Evolutionary conservation across 169 alveolate genomes (phyloP).

Genomic region (Eimeria acervulina): DNA sequence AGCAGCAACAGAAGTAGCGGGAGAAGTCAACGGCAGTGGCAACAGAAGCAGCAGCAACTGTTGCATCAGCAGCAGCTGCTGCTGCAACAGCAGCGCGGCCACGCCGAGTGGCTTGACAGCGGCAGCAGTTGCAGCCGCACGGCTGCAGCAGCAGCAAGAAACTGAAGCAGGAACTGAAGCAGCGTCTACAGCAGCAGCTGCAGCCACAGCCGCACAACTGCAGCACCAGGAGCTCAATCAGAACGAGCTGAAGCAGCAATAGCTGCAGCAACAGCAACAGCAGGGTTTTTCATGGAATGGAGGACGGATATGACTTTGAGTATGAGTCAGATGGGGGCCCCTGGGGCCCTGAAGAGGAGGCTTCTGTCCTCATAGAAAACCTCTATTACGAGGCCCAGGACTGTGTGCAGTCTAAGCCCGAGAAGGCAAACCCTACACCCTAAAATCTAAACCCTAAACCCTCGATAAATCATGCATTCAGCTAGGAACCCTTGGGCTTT

Average conservation of each 20-base stretch:
- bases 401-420: slow-evolving; percentile 58
- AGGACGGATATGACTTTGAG: slow-evolving; percentile 71
- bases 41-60: neutral
- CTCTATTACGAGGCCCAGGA: slow-evolving; percentile 72
- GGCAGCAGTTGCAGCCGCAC: neutral
- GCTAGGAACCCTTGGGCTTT: neutral
- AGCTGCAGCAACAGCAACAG: neutral
- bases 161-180: too few relatives aligned
- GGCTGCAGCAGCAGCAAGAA: neutral
- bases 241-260: neutral
- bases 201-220: slow-evolving; percentile 31
- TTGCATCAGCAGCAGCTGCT: neutral
- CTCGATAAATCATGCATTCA: neutral
- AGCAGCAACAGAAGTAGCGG: neutral
- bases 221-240: slow-evolving; percentile 31
- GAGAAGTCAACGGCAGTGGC: neutral
- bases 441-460: neutral
- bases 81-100: neutral
- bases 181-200: too few relatives aligned
- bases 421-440: slow-evolving; percentile 48
- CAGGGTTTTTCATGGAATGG: slow-evolving; percentile 27
- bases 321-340: slow-evolving; percentile 74
- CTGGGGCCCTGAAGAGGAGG: slow-evolving; percentile 67
- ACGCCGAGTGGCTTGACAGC: too few relatives aligned
- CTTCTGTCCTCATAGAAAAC: slow-evolving; percentile 45